Evolutionary conservation across 2,329 filamentous ascomycete genomes (phyloP).

Genomic region (Pseudopithomyces chartarum): DNA sequence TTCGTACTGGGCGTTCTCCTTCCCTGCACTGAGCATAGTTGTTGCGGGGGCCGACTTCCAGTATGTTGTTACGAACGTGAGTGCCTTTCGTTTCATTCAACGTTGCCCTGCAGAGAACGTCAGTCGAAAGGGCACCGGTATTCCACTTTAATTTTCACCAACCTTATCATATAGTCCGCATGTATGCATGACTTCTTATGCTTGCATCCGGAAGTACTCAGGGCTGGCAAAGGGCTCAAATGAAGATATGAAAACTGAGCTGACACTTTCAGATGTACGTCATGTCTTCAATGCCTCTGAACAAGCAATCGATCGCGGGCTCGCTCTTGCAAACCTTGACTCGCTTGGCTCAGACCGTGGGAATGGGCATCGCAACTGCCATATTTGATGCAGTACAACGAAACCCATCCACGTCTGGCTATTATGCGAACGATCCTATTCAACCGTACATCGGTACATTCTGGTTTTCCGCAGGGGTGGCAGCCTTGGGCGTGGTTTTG

Average conservation of each 20-base stretch:
- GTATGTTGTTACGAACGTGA: slow-evolving; percentile 71
- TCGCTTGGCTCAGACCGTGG: slow-evolving; percentile 63
- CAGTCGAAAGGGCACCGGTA: too few relatives aligned
- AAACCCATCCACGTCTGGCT: slow-evolving; percentile 38
- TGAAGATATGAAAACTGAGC: background rate
- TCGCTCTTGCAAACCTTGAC: slow-evolving; percentile 72
- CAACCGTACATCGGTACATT: slow-evolving; percentile 59
- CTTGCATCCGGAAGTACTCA: too few relatives aligned
- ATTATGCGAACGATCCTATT: slow-evolving; percentile 51
- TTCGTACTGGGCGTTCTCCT: slow-evolving; percentile 69
- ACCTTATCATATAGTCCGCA: too few relatives aligned
- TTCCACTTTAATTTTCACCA: too few relatives aligned
- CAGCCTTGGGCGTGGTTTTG: slow-evolving; percentile 51
- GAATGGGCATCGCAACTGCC: slow-evolving; percentile 66
- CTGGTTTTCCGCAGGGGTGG: slow-evolving; percentile 55
- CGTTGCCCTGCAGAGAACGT: background rate
- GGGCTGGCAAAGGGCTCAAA: too few relatives aligned
- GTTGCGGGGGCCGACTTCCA: slow-evolving; percentile 72
- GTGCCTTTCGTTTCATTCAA: slow-evolving; percentile 27
- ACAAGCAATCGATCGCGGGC: slow-evolving; percentile 69
- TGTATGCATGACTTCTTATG: too few relatives aligned
- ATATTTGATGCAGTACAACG: slow-evolving; percentile 57
- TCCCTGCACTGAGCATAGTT: slow-evolving; percentile 64
- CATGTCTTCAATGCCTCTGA: slow-evolving; percentile 65
- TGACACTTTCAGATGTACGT: slow-evolving; percentile 64